Evolutionary conservation across 371 early-diverging fungal genomes (phyloP).

Genomic region (Actinomortierella ambigua): DNA sequence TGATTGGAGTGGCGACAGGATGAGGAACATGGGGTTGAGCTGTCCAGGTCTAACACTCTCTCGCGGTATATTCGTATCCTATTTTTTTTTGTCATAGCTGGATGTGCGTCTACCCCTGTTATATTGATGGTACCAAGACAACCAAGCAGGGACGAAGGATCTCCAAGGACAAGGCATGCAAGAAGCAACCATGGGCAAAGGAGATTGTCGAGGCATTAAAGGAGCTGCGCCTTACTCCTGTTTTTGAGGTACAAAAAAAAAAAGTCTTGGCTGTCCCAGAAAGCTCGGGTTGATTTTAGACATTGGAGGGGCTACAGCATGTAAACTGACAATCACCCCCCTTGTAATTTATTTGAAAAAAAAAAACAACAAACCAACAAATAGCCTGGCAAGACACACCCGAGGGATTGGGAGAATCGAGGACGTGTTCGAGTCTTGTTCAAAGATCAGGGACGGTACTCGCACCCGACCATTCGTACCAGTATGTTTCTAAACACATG

Average conservation of each 20-base stretch:
- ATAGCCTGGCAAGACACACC: slow-evolving; percentile 55
- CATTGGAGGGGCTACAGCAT: neutral
- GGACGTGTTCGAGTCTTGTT: slow-evolving; percentile 62
- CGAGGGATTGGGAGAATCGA: slow-evolving; percentile 65
- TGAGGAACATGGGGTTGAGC: too few relatives aligned
- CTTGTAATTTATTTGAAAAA: too few relatives aligned
- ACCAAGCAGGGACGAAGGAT: slow-evolving; percentile 59
- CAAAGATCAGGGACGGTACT: slow-evolving; percentile 47
- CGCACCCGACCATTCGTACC: slow-evolving; percentile 33
- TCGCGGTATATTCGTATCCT: too few relatives aligned
- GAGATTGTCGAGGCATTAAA: slow-evolving; percentile 69
- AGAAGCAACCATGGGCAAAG: slow-evolving; percentile 63
- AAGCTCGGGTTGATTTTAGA: too few relatives aligned
- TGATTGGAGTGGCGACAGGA: too few relatives aligned
- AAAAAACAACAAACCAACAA: slow-evolving; percentile 5
- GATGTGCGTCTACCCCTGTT: slow-evolving; percentile 71
- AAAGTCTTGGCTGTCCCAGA: too few relatives aligned
- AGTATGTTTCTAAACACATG: slow-evolving; percentile 8
- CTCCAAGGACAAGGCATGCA: slow-evolving; percentile 50
- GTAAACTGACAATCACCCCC: too few relatives aligned
- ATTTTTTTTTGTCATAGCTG: slow-evolving; percentile 49
- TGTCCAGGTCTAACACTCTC: too few relatives aligned
- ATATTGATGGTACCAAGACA: slow-evolving; percentile 63
- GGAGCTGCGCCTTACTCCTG: slow-evolving; percentile 57
- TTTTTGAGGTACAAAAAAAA: slow-evolving; percentile 56